phyloP scores from a whole-genome alignment of 495 filamentous ascomycete species.

The Penicilliopsis zonata region DNA sequence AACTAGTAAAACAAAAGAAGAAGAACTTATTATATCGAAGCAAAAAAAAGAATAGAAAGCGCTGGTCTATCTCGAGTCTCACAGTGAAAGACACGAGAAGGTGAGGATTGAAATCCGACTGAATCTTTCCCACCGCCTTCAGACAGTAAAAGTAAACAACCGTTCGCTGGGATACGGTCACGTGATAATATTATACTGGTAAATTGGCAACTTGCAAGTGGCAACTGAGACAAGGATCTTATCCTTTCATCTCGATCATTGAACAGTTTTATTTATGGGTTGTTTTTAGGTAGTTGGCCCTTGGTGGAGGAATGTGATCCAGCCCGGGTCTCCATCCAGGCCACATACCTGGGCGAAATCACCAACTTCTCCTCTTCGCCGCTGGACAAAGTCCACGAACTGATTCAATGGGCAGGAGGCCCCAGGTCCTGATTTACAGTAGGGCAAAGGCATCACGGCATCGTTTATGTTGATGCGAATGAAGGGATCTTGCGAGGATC shows the following conservation, averaged over 20 bases:
- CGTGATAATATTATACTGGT: too few species aligned
- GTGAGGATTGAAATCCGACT: too few species aligned
- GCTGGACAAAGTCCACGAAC: slow-evolving; percentile 31
- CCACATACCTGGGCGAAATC: slow-evolving; percentile 22
- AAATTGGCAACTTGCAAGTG: too few species aligned
- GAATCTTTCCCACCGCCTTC: too few species aligned
- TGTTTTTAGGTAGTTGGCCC: slow-evolving; percentile 1
- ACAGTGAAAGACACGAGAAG: too few species aligned
- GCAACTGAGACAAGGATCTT: too few species aligned
- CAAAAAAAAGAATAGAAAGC: too few species aligned
- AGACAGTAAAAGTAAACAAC: too few species aligned
- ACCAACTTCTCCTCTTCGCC: slow-evolving; percentile 14
- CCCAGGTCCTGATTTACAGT: slow-evolving; percentile 39
- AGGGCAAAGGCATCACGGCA: slow-evolving; percentile 38
- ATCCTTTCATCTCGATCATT: not conserved
- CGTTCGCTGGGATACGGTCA: too few species aligned
- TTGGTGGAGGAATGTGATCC: slow-evolving; percentile 19
- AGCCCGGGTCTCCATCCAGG: slow-evolving; percentile 12
- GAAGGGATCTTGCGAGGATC: slow-evolving; percentile 11
- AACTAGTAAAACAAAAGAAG: too few species aligned
- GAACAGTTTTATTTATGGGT: not conserved
- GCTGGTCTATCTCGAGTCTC: too few species aligned
- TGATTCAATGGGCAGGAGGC: slow-evolving; percentile 35
- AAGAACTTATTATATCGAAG: too few species aligned
- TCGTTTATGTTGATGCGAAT: slow-evolving; percentile 50